phyloP scores from a whole-genome alignment of 1,284 basidiomycete genomes.

The Heterobasidion annosum region DNA sequence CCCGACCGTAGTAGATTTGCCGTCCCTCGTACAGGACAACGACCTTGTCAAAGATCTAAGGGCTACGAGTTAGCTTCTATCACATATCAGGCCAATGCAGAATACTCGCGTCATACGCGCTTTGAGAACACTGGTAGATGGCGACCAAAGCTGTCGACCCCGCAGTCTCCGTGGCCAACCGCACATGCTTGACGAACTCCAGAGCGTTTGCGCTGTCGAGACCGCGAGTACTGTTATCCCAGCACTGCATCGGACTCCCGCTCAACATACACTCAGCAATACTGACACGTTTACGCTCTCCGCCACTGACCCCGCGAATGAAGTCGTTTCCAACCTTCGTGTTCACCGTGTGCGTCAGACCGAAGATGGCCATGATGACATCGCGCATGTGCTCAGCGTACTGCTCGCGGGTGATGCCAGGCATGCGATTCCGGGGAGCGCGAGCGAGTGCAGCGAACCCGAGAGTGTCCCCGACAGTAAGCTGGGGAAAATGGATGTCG shows the following conservation, averaged over 20 bases:
- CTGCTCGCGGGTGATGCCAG: neutral
- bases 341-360: slow-evolving; percentile 47
- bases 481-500: slow-evolving; percentile 51
- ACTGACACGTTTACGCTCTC: slow-evolving; percentile 51
- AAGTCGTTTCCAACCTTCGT: slow-evolving; percentile 45
- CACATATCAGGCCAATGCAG: neutral
- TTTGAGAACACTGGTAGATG: slow-evolving; percentile 57
- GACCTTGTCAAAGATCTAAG: slow-evolving; percentile 13
- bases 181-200: slow-evolving; percentile 37
- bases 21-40: slow-evolving; percentile 73
- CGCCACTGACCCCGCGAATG: slow-evolving; percentile 44
- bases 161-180: slow-evolving; percentile 37
- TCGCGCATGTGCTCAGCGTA: slow-evolving; percentile 14
- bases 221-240: slow-evolving; percentile 59
- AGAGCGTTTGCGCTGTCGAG: slow-evolving; percentile 67
- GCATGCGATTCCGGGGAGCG: slow-evolving; percentile 1
- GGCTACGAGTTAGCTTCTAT: neutral
- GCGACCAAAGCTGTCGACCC: slow-evolving; percentile 54
- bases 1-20: slow-evolving; percentile 77
- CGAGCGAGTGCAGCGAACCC: slow-evolving; percentile 37
- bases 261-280: slow-evolving; percentile 36
- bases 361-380: slow-evolving; percentile 45
- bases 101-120: slow-evolving; percentile 24
- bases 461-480: slow-evolving; percentile 49
- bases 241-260: slow-evolving; percentile 14